Base-by-base conservation (phyloP, 208 protist genomes). In the Trichomonas tenax region DNA sequence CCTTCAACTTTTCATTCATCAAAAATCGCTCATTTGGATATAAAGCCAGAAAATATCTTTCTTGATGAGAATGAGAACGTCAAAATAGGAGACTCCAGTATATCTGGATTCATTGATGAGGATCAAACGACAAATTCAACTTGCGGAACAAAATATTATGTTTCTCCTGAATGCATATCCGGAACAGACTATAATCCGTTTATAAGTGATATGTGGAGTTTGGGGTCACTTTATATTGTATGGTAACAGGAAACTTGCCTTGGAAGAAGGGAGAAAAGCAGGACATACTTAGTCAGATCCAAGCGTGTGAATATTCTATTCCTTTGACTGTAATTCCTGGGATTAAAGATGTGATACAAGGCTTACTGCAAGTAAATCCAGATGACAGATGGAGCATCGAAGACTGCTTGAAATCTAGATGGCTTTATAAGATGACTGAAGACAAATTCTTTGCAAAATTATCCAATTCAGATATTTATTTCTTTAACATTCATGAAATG, bases 21-120 rank as follows among this genome's bases (percentile, higher is more conserved):
- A 31, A 63, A 34, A 58, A 38, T 95, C 21, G 21, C 46, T n/a
- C 48, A 95, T 40, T 21, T n/a, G 6, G 88, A 95, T 41, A 49
- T 95, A 34, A 95, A 95, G n/a, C 88, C 88, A 1, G 88, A 95
- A 63, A 95, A 95, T 63, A 95, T 95, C 3, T 58, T 58, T 15
- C 48, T 95, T 21, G 88, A 95, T 63, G 48, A 95, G 21, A n/a
- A 63, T 58, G 34, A 63, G 1, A 34, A 26, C 21, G 48, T 95
- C 23, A 63, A 63, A 95, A 49, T 95, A 9, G 34, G n/a, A 14
- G 81, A 86, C 41, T 86, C 41, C 81, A 36, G 81, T 40, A 86
- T 36, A 8, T 21, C 81, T 8, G 36, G 36, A 44, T 44, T 86
- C 10, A 41, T 86, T 41, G 63, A 11, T 36, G 81, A 34, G 14